A percentile compares a stretch with the other conserved stretches of the same genome.
These are phyloP conservation scores for Cyathus striatus DNA, from an alignment of 768 basidiomycete genomes.

Conservation along the genomic window DNA sequence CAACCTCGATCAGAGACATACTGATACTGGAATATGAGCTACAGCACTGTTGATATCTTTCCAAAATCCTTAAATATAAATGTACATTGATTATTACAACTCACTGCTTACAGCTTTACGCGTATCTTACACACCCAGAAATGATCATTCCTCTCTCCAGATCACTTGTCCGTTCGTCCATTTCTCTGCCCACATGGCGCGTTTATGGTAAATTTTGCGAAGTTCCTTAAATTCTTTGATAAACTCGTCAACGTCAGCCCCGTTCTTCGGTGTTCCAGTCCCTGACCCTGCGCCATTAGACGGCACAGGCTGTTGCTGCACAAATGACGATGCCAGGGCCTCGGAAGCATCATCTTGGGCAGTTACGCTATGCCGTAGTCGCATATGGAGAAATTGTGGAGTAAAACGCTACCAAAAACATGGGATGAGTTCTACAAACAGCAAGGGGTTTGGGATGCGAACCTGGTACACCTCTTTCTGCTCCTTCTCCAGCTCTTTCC, in stretches of 20 bases:
- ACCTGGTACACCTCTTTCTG: slow-evolving; percentile 90
- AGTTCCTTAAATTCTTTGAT: slow-evolving; percentile 83
- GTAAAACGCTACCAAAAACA: slow-evolving; percentile 74
- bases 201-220: slow-evolving; percentile 89
- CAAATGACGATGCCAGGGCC: slow-evolving; percentile 74
- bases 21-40: no score
- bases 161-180: slow-evolving; percentile 83
- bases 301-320: slow-evolving; percentile 49
- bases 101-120: no score
- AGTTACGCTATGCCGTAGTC: slow-evolving; percentile 82
- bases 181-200: slow-evolving; percentile 83
- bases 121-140: no score
- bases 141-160: slow-evolving; percentile 74
- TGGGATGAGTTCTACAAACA: not conserved
- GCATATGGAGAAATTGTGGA: slow-evolving; percentile 83
- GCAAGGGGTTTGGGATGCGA: not conserved
- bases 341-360: slow-evolving; percentile 91
- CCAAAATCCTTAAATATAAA: no score
- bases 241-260: slow-evolving; percentile 78
- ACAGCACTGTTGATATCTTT: no score
- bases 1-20: no score
- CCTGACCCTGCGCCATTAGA: slow-evolving; percentile 16
- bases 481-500: slow-evolving; percentile 85
- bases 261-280: slow-evolving; percentile 30
- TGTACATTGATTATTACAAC: no score